phyloP scores from a whole-genome alignment of 805 yeast genomes.

The Ogataea pilisensis region DNA sequence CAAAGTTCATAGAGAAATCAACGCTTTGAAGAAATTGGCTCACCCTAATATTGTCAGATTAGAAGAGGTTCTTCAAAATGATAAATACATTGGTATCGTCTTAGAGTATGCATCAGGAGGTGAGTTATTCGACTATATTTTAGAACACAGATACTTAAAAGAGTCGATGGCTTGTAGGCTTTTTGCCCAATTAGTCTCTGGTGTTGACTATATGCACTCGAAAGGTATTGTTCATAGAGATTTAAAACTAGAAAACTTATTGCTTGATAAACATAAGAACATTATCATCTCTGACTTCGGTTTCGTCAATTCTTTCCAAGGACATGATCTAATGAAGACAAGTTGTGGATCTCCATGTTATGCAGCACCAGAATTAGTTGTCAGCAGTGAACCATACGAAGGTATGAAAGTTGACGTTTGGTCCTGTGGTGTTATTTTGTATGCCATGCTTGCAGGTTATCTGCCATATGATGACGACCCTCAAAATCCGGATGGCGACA shows the following conservation, averaged over 20 bases:
- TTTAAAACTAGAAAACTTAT: slow-evolving; percentile 67
- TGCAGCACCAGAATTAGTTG: slow-evolving; percentile 96
- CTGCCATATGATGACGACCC: slow-evolving; percentile 98
- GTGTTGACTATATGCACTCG: slow-evolving; percentile 84
- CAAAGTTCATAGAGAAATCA: slow-evolving; percentile 89
- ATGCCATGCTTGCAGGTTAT: slow-evolving; percentile 96
- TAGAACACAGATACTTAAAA: slow-evolving; percentile 79
- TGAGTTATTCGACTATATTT: slow-evolving; percentile 88
- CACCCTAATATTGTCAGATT: slow-evolving; percentile 93
- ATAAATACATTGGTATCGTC: slow-evolving; percentile 93
- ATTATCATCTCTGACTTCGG: slow-evolving; percentile 89
- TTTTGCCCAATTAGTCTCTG: slow-evolving; percentile 90
- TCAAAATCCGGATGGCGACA: slow-evolving; percentile 92
- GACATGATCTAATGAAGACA: slow-evolving; percentile 82
- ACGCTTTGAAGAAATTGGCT: slow-evolving; percentile 75
- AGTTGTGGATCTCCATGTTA: slow-evolving; percentile 98
- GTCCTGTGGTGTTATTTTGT: slow-evolving; percentile 94
- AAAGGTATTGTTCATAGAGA: slow-evolving; percentile 80
- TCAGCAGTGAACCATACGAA: slow-evolving; percentile 80
- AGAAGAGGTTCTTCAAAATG: slow-evolving; percentile 91
- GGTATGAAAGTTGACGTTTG: slow-evolving; percentile 94
- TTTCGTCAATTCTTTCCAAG: slow-evolving; percentile 81
- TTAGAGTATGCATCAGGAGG: slow-evolving; percentile 97
- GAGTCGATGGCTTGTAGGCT: slow-evolving; percentile 82
- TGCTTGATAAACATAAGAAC: slow-evolving; percentile 81